These are phyloP conservation scores for Arthrobotrys megalospora DNA, from an alignment of 2,329 filamentous ascomycete genomes.

Conservation along the genomic window DNA sequence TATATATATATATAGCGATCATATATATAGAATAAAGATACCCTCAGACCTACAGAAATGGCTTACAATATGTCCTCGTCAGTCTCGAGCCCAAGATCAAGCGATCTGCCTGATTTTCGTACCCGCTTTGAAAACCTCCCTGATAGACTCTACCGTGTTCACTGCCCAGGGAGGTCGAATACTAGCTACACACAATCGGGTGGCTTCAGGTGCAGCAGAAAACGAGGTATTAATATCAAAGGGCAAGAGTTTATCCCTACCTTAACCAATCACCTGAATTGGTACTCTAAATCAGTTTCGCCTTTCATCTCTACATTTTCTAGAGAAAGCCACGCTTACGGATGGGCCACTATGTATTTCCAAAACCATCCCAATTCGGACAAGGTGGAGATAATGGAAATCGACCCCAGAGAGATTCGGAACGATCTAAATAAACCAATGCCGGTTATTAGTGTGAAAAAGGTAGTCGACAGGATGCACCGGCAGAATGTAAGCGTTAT, in stretches of 20 bases:
- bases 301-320: constrained; percentile 6
- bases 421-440: no score
- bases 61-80: no score
- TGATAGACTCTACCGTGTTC: neutral
- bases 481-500: neutral
- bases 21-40: no score
- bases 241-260: neutral
- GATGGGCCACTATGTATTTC: neutral
- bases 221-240: neutral
- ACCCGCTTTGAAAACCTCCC: neutral
- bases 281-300: neutral
- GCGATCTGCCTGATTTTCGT: neutral
- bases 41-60: no score
- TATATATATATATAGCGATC: neutral
- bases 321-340: neutral
- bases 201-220: neutral
- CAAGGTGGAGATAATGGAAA: neutral
- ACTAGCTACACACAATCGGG: neutral
- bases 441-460: neutral
- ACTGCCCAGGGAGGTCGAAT: neutral
- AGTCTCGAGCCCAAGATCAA: neutral
- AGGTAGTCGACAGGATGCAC: neutral
- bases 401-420: neutral
- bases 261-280: neutral
- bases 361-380: neutral